Evolutionary conservation across 2,329 filamentous ascomycete species (phyloP).

Genomic region (Botrytis fragariae): DNA sequence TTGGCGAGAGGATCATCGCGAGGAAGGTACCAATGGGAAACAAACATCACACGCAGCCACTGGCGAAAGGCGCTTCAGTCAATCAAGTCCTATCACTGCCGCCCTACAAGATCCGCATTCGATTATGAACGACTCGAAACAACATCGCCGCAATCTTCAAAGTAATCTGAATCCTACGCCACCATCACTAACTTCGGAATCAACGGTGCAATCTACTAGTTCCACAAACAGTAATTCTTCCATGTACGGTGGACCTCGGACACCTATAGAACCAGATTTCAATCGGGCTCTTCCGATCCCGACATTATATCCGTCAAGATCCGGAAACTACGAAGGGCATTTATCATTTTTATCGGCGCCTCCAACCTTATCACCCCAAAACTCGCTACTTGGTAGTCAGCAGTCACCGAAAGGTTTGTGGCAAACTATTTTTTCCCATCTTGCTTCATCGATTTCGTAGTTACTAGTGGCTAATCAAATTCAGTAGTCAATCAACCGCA

Average conservation of each 20-base stretch:
- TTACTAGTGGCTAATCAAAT: constrained; percentile 19
- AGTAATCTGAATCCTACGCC: constrained; percentile 27
- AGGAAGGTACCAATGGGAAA: constrained; percentile 25
- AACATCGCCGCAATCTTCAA: constrained; percentile 30
- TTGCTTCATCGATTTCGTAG: background rate
- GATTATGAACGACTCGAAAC: constrained; percentile 27
- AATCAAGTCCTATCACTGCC: constrained; percentile 17
- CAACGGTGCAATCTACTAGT: constrained; percentile 32
- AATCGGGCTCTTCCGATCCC: constrained; percentile 35
- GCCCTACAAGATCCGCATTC: constrained; percentile 22
- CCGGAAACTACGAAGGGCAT: constrained; percentile 33
- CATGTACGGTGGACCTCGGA: constrained; percentile 34
- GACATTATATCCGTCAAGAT: constrained; percentile 32
- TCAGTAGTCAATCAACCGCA: constrained; percentile 24
- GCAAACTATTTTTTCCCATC: background rate
- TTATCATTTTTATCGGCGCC: constrained; percentile 32
- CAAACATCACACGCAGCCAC: constrained; percentile 25
- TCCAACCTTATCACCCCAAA: constrained; percentile 35
- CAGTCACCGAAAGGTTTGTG: constrained; percentile 34
- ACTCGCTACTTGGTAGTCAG: constrained; percentile 24
- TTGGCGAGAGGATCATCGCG: constrained; percentile 34
- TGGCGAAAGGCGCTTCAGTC: constrained; percentile 28
- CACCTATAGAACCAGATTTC: constrained; percentile 35
- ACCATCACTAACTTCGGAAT: constrained; percentile 35
- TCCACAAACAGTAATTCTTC: constrained; percentile 34